phyloP scores from a whole-genome alignment of 2,329 filamentous ascomycete genomes.

The Penicillium sp. region DNA sequence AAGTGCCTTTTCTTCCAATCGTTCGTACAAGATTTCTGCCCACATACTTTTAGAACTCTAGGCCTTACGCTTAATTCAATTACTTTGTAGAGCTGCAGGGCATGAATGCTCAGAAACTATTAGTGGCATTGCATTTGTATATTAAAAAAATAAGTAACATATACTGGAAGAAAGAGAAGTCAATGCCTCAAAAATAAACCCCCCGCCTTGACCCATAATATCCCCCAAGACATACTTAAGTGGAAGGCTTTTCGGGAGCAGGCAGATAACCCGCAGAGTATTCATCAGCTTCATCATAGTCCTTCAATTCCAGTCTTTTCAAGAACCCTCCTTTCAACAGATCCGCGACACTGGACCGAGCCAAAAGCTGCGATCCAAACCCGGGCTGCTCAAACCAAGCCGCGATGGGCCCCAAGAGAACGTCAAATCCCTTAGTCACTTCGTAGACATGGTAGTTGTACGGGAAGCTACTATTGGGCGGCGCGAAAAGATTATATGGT shows the following conservation, averaged over 20 bases:
- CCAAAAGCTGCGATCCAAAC: constrained; percentile 35
- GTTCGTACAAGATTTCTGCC: not conserved
- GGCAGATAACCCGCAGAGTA: constrained; percentile 17
- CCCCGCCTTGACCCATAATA: not conserved
- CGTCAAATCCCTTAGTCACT: constrained; percentile 36
- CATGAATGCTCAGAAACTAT: not conserved
- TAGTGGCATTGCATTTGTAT: not conserved
- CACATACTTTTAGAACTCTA: not conserved
- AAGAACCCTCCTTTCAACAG: constrained; percentile 31
- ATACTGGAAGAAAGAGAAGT: not conserved
- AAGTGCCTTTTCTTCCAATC: not conserved
- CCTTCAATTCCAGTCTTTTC: constrained; percentile 15
- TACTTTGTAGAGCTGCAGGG: not conserved
- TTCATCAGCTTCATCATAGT: constrained; percentile 20
- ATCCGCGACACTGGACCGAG: constrained; percentile 22
- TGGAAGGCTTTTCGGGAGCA: constrained; percentile 7
- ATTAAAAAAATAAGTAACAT: not conserved
- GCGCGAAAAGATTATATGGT: constrained; percentile 38
- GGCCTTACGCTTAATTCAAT: not conserved
- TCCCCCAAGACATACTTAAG: not conserved
- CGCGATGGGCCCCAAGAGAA: constrained; percentile 41
- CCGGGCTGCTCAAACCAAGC: constrained; percentile 47
- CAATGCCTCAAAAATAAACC: not conserved
- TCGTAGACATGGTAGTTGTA: constrained; percentile 46
- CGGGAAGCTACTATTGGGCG: constrained; percentile 32